Evolutionary conservation across 805 yeast species (phyloP).

Genomic region (Metschnikowia drakensbergensis): DNA sequence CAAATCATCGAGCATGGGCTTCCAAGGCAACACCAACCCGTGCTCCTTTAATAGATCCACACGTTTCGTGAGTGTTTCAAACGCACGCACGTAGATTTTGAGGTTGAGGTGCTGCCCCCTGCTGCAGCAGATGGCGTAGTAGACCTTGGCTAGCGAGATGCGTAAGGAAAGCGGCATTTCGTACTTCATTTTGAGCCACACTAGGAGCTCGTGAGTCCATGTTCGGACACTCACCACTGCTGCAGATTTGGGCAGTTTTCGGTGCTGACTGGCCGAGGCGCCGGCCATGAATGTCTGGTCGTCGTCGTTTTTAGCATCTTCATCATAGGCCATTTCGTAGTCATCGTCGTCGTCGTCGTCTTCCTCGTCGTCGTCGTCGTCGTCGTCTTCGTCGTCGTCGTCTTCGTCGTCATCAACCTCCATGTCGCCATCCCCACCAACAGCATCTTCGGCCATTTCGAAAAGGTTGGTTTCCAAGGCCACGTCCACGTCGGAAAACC

Average conservation of each 20-base stretch:
- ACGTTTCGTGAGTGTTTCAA: constrained; percentile 54
- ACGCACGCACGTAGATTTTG: constrained; percentile 57
- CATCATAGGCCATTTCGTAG: constrained; percentile 16
- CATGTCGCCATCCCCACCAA: constrained; percentile 6
- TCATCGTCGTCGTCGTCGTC: constrained; percentile 44
- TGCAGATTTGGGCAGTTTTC: constrained; percentile 61
- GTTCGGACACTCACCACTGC: constrained; percentile 71
- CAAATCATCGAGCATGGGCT: constrained; percentile 38
- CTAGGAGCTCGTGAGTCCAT: constrained; percentile 83
- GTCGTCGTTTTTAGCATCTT: constrained; percentile 33
- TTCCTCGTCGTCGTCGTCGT: constrained; percentile 36
- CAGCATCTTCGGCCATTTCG: constrained; percentile 30
- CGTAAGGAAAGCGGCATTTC: constrained; percentile 69
- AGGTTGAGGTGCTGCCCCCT: constrained; percentile 67
- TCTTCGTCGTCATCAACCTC: constrained; percentile 28
- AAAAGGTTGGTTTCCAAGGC: constrained; percentile 54
- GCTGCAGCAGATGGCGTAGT: constrained; percentile 64
- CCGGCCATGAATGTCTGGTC: constrained; percentile 32
- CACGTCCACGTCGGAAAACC: constrained; percentile 39
- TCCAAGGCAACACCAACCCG: constrained; percentile 52
- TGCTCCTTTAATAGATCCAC: constrained; percentile 30
- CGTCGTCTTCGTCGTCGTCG: constrained; percentile 21
- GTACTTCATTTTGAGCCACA: constrained; percentile 74
- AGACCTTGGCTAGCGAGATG: constrained; percentile 60
- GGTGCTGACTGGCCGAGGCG: constrained; percentile 48